Conservation (phyloP, 352 stramenopile species). For the Pythium dissimile region DNA sequence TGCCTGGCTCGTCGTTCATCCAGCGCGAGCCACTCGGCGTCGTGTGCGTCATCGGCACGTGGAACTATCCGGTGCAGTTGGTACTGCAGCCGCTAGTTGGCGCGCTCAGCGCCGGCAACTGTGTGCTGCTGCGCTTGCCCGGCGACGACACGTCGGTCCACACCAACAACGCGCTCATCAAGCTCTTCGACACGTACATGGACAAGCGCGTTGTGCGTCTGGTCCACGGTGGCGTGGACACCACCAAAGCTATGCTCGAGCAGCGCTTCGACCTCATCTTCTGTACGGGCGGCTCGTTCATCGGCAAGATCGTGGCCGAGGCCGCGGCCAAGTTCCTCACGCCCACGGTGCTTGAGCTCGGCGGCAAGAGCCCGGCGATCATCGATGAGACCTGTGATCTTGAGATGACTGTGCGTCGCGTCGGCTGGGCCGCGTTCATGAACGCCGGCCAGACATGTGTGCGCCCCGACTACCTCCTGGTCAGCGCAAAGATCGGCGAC, state of each 20-base stretch:
- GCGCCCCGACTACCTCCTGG: constrained; percentile 91
- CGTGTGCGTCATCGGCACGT: constrained; percentile 84
- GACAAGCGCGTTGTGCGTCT: constrained; percentile 64
- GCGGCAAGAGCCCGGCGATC: constrained; percentile 89
- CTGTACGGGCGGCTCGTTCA: constrained; percentile 61
- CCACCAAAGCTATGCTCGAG: constrained; percentile 62
- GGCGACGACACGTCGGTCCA: constrained; percentile 68
- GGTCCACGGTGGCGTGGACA: constrained; percentile 71
- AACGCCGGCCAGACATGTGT: constrained; percentile 95
- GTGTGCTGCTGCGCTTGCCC: constrained; percentile 87
- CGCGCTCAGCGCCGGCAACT: constrained; percentile 90
- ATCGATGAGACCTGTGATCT: constrained; percentile 70
- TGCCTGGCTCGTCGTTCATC: constrained; percentile 50
- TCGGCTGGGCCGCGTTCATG: constrained; percentile 83
- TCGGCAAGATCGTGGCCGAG: constrained; percentile 86
- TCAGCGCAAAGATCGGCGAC: constrained; percentile 69
- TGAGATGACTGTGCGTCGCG: constrained; percentile 56
- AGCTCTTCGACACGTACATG: constrained; percentile 52
- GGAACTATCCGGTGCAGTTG: constrained; percentile 89
- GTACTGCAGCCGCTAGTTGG: constrained; percentile 70
- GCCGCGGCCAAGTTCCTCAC: constrained; percentile 93
- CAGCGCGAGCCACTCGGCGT: constrained; percentile 73
- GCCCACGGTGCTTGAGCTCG: constrained; percentile 92
- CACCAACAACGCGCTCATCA: constrained; percentile 45
- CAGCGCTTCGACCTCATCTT: constrained; percentile 80